These are phyloP conservation scores for Plasmodium inui DNA, from an alignment of 169 alveolate genomes.

Conservation along the genomic window DNA sequence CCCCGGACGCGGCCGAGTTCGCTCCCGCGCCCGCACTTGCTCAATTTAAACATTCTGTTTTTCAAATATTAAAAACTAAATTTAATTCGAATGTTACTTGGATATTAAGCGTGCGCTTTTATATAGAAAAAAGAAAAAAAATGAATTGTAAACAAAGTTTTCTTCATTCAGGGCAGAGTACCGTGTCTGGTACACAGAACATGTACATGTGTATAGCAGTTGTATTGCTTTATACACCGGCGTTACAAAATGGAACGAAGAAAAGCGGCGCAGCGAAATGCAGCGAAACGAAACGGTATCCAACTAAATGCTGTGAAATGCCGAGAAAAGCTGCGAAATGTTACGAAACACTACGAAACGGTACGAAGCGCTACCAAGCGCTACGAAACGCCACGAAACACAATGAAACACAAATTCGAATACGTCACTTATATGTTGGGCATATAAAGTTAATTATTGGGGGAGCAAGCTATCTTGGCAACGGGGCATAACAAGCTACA, in stretches of 20 bases:
- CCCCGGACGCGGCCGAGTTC: background rate
- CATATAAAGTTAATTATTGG: background rate
- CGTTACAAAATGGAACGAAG: background rate
- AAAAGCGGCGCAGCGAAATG: background rate
- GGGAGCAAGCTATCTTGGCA: background rate
- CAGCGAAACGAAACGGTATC: background rate
- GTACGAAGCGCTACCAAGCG: no score
- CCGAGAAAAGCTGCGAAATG: no score
- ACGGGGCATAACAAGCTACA: background rate
- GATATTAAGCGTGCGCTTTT: background rate
- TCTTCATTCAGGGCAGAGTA: background rate
- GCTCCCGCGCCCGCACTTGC: background rate
- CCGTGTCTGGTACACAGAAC: background rate
- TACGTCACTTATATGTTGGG: background rate
- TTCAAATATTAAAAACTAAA: slow-evolving; percentile 8
- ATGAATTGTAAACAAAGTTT: background rate
- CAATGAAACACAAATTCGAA: background rate
- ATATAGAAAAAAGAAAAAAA: background rate
- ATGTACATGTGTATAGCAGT: background rate
- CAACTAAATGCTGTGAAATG: background rate
- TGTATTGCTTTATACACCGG: background rate
- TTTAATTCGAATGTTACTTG: background rate
- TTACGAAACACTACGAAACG: no score
- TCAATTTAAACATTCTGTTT: background rate
- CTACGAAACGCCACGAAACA: background rate